Conservation (phyloP, 129 eudicot genomes). For the Flaveria robusta region DNA sequence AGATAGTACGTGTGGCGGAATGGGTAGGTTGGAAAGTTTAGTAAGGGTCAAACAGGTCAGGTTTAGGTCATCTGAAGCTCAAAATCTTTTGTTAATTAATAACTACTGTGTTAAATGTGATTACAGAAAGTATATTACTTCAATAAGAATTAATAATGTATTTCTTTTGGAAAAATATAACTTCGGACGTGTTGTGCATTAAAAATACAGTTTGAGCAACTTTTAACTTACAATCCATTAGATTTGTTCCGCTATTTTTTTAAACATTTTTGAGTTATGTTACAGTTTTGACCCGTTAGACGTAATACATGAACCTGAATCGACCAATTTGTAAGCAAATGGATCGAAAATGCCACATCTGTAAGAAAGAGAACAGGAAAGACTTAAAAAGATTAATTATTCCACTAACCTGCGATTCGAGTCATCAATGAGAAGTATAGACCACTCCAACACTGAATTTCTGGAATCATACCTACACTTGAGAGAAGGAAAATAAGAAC, state of each 20-base stretch:
- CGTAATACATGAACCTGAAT: not conserved
- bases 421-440: conserved; percentile 82
- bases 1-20: not conserved
- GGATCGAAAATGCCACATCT: no score
- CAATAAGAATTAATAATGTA: no score
- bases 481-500: not conserved
- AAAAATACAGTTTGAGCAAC: not conserved
- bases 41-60: no score
- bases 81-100: not conserved
- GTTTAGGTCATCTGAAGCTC: no score
- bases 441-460: conserved; percentile 90
- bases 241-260: no score
- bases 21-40: not conserved
- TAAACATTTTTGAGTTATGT: not conserved
- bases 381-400: no score
- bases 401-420: conserved; percentile 77
- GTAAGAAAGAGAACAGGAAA: not conserved
- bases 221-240: not conserved
- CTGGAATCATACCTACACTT: conserved; percentile 82
- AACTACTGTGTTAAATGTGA: no score
- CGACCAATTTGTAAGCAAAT: not conserved
- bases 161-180: no score
- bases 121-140: no score
- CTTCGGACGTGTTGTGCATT: not conserved
- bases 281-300: not conserved